Evolutionary conservation across 2,329 filamentous ascomycete species (phyloP).

Genomic region (Fusarium euwallaceae): DNA sequence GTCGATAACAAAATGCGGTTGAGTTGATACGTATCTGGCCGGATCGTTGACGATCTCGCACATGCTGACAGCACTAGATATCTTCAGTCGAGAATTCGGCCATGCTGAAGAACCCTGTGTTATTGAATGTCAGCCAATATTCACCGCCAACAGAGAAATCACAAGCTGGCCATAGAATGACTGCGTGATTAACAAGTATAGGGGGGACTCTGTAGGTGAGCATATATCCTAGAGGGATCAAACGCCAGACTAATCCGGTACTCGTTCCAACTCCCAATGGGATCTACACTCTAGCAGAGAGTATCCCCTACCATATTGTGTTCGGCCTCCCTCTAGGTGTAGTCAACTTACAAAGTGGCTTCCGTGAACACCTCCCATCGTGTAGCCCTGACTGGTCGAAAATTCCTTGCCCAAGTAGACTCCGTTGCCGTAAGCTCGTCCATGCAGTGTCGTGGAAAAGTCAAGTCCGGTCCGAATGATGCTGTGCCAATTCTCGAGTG

Average conservation of each 20-base stretch:
- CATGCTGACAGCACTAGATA: conserved; percentile 74
- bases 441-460: conserved; percentile 72
- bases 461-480: conserved; percentile 88
- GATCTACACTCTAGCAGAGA: neutral
- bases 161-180: neutral
- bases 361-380: neutral
- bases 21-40: conserved; percentile 65
- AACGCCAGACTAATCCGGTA: neutral
- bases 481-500: conserved; percentile 85
- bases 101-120: conserved; percentile 57
- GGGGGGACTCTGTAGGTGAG: neutral
- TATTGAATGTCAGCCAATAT: conserved; percentile 4
- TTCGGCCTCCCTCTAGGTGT: neutral
- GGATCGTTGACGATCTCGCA: conserved; percentile 89
- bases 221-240: neutral
- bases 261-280: neutral
- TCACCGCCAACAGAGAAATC: neutral
- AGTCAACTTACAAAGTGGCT: neutral
- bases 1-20: conserved; percentile 78
- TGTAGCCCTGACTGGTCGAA: conserved; percentile 26
- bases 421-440: conserved; percentile 81
- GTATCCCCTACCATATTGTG: neutral
- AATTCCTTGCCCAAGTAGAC: conserved; percentile 77
- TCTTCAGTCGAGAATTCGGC: conserved; percentile 75
- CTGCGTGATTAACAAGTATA: neutral